Evolutionary conservation across 495 filamentous ascomycete species (phyloP), one percentile per base, ranked within the genome.

Genomic region (Hyaloscypha variabilis): DNA sequence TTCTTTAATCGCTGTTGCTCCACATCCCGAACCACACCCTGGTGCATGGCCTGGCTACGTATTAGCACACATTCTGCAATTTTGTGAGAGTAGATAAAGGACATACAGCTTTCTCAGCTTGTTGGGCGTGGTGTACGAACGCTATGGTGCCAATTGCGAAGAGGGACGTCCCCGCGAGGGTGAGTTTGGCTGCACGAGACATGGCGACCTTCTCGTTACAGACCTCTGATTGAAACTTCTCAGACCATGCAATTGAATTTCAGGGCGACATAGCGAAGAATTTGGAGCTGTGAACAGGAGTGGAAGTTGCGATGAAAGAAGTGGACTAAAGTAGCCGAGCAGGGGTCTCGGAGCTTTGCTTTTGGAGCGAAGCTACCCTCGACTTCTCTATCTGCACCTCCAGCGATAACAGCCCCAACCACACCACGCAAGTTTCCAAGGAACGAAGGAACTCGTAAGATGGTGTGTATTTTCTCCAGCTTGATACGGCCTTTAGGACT

Each of bases 1-100:
- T 85, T 83, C 79, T 97, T 97, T 57, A 97, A 72, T 34, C 89
- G 87, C 72, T 97, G 93, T 75, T 96, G 94, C 72, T 98, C 94
- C 81, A 97, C 91, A 70, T 98, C 96, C 51, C 94, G 91, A 69
- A 97, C 81, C 8, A 99, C 95, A 19, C 96, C 96, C 63, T 87
- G 85, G 74, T 99, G 95, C 95, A 99, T 99, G 50, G 92, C 91
- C 94, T 97, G 73, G 29, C 26, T n/a, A 6, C 28, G 64, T 62
- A 67, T 68, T 57, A 59, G 58, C 66, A 57, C 42, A 14, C 63
- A 64, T 8, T 19, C 30, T 57, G 19, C 57, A 13, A 14, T 39
- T 21, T 36, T 50, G n/a, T 26, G 28, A 56, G 62, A 36, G 60
- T 14, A 50, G 34, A 24, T 53, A 62, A 30, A 50, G 72, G 65